These are phyloP conservation scores for Obelidium mucronatum DNA, from an alignment of 192 early-diverging fungal species.

Conservation along the genomic window DNA sequence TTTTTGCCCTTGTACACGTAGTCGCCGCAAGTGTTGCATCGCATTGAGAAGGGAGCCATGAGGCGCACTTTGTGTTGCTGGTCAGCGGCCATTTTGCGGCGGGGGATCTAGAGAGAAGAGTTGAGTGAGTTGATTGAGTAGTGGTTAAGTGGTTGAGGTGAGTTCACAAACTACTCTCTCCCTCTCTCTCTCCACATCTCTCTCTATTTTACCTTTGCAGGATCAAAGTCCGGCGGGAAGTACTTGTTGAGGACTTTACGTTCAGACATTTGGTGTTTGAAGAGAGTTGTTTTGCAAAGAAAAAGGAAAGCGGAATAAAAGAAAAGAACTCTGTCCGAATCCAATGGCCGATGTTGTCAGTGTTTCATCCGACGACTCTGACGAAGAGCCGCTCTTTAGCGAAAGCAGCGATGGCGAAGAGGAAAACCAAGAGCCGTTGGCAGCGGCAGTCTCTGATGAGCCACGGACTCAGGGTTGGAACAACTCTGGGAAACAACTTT, in stretches of 20 bases:
- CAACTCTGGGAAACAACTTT: too few species aligned
- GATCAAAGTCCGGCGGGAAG: slow-evolving; percentile 97
- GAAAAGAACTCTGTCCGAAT: too few species aligned
- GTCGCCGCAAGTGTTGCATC: slow-evolving; percentile 93
- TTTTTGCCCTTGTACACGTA: slow-evolving; percentile 98
- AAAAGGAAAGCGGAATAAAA: too few species aligned
- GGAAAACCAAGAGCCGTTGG: too few species aligned
- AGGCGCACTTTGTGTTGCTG: slow-evolving; percentile 95
- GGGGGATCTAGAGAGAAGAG: slow-evolving; percentile 62
- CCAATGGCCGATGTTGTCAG: too few species aligned
- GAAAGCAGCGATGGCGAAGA: too few species aligned
- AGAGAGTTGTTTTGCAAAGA: too few species aligned
- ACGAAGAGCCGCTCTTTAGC: too few species aligned
- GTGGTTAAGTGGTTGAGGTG: too few species aligned
- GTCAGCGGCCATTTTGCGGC: slow-evolving; percentile 81
- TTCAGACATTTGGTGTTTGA: slow-evolving; percentile 72
- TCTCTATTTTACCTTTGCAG: slow-evolving; percentile 74
- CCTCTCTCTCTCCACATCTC: neutral
- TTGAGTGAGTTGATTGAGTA: neutral
- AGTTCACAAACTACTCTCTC: neutral
- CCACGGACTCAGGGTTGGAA: too few species aligned
- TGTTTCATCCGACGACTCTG: too few species aligned
- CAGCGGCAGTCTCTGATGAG: too few species aligned
- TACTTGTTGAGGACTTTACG: slow-evolving; percentile 97
- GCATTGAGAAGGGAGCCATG: slow-evolving; percentile 99